Evolutionary conservation across 2,329 filamentous ascomycete species (phyloP).

Genomic region (Ophiostoma australiae): DNA sequence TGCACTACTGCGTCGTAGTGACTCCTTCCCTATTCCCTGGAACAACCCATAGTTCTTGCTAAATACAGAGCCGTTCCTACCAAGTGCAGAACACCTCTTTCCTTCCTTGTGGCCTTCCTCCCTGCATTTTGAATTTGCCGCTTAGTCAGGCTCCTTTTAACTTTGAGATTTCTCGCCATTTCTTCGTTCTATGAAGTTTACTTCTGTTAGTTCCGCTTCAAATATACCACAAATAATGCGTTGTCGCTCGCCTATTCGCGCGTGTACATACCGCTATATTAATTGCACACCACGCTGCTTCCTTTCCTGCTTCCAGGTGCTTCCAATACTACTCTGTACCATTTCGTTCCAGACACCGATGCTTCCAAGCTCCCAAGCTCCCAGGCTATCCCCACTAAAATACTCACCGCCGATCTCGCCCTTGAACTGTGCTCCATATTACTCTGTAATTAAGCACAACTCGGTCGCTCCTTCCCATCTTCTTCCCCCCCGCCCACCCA

Average conservation of each 20-base stretch:
- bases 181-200: too few relatives aligned
- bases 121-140: background rate
- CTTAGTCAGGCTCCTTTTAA: background rate
- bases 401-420: constrained; percentile 23
- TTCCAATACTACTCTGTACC: background rate
- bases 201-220: too few relatives aligned
- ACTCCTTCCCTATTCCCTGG: constrained; percentile 3
- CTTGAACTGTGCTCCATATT: background rate
- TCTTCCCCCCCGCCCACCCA: background rate
- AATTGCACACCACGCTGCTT: background rate
- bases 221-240: background rate
- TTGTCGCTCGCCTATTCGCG: background rate
- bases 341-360: background rate
- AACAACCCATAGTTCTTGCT: background rate
- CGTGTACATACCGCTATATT: background rate
- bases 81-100: background rate
- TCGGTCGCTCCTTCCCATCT: background rate
- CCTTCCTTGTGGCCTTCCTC: background rate
- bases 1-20: background rate
- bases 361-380: background rate
- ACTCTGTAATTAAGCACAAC: constrained; percentile 1
- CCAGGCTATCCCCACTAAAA: background rate
- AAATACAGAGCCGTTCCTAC: background rate
- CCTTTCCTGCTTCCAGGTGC: background rate
- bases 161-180: too few relatives aligned